A percentile compares a stretch with the other conserved stretches of the same genome.
Evolutionary conservation across 2,329 filamentous ascomycete species (phyloP).

Genomic region (Penicillium sp.): DNA sequence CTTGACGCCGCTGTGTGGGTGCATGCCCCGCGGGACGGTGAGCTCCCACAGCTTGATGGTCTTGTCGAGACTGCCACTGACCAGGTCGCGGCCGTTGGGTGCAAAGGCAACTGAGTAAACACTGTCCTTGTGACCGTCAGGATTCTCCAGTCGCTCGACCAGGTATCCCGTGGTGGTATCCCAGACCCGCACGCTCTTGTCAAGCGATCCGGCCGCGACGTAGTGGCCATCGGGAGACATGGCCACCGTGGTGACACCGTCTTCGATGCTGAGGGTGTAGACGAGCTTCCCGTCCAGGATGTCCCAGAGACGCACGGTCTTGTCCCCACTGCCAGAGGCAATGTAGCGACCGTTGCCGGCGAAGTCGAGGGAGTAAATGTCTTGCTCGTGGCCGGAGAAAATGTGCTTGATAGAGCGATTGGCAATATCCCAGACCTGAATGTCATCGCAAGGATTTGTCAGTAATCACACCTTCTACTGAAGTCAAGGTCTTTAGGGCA

Average conservation of each 20-base stretch:
- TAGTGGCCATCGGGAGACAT: slow-evolving; percentile 94
- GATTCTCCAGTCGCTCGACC: slow-evolving; percentile 86
- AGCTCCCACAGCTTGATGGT: slow-evolving; percentile 99
- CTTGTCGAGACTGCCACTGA: slow-evolving; percentile 93
- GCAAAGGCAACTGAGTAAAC: slow-evolving; percentile 97
- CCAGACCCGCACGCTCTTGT: slow-evolving; percentile 98
- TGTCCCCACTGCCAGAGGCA: slow-evolving; percentile 89
- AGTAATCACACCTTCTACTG: background rate
- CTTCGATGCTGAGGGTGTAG: slow-evolving; percentile 85
- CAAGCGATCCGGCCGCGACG: slow-evolving; percentile 89
- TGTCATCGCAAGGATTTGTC: slow-evolving; percentile 4
- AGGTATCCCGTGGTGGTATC: slow-evolving; percentile 83
- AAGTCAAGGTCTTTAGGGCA: background rate
- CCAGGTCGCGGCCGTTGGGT: slow-evolving; percentile 86
- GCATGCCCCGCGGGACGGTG: slow-evolving; percentile 65
- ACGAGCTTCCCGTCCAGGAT: slow-evolving; percentile 80
- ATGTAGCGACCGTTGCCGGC: slow-evolving; percentile 90
- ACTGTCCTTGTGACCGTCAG: slow-evolving; percentile 92
- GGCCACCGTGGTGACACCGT: slow-evolving; percentile 94
- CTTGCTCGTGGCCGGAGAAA: slow-evolving; percentile 96
- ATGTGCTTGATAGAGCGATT: slow-evolving; percentile 81
- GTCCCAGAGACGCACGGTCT: slow-evolving; percentile 95
- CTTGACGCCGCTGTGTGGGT: slow-evolving; percentile 67
- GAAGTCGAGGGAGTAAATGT: slow-evolving; percentile 96
- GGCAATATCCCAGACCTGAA: slow-evolving; percentile 89